Evolutionary conservation across 345 rosid species (phyloP).

Genomic region (Gossypium turneri): DNA sequence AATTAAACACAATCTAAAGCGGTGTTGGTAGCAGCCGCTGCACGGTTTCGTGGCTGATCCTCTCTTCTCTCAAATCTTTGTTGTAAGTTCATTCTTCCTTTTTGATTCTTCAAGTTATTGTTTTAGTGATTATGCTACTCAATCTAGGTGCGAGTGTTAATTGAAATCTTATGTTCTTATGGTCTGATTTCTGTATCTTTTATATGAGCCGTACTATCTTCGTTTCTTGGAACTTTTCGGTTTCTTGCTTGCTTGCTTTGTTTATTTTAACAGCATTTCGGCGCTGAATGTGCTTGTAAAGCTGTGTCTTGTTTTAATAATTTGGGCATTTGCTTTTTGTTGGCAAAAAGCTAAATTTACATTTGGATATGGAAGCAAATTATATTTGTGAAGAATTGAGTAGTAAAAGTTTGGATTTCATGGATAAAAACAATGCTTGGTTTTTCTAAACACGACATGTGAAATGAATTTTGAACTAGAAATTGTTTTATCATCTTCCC

Average conservation of each 20-base stretch:
- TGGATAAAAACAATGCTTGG: neutral
- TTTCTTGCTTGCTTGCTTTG: neutral
- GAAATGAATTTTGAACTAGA: neutral
- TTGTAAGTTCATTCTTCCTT: slow-evolving; percentile 10
- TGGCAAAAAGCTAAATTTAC: neutral
- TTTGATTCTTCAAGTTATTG: neutral
- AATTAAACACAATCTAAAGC: neutral
- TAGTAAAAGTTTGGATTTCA: neutral
- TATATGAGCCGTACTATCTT: neutral
- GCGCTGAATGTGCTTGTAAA: neutral
- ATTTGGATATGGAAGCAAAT: neutral
- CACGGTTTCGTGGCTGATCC: slow-evolving; percentile 1
- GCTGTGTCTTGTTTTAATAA: neutral
- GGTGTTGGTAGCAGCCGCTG: slow-evolving; percentile 10
- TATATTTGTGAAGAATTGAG: neutral
- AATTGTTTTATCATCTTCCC: neutral
- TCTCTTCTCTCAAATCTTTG: neutral
- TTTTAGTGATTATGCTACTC: neutral
- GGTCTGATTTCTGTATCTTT: neutral
- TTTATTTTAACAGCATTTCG: neutral
- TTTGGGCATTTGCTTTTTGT: neutral
- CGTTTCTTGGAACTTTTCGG: neutral
- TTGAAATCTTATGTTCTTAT: neutral
- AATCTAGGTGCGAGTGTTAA: neutral
- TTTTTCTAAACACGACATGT: neutral